Evolutionary conservation across 805 yeast species (phyloP), one percentile per base, ranked within the genome.

Genomic region (Saccharomyces cerevisiae): DNA sequence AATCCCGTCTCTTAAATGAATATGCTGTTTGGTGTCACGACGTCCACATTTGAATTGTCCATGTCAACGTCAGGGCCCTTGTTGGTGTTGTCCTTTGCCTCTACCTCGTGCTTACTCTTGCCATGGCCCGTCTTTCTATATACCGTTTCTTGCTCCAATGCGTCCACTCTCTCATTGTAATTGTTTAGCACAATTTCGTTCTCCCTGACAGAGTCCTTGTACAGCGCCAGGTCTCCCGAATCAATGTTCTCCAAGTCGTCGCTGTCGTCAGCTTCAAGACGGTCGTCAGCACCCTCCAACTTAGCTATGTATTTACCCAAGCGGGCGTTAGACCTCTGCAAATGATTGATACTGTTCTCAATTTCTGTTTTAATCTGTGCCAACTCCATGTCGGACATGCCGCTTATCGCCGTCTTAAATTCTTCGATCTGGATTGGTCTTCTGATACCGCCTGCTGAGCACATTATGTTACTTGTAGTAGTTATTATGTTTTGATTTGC

Each of bases 121-220:
- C 43, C 13, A 5, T 22, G 27, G 2, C 56, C 55, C 24, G 57
- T 41, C 21, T 50, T 58, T 53, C 88, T 70, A 52, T 66, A 63
- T n/a, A 61, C 57, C 26, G 82, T 68, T 62, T 84, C 88, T 21
- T 70, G 63, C 31, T 75, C 72, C 21, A 84, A 62, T 0, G 75
- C 74, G 2, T 67, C 70, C 3, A 82, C 62, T 55, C 85, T 69
- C 41, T 73, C 71, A 10, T 64, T 55, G 62, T 83, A 84, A 61
- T 79, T 83, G 2, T 65, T 60, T 24, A 84, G 70, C n/a, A 84
- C 86, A 2, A 65, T 63, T 11, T 72, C 68, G 64, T 85, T 85
- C 58, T 85, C 91, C 8, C 63, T 60, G 17, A 83, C 73, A 9
- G 84, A 76, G n/a, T 80, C 85, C 5, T 60, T 64, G 67, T 79